These are phyloP conservation scores for Venturia oleaginea DNA, from an alignment of 2,329 filamentous ascomycete genomes.

Conservation along the genomic window DNA sequence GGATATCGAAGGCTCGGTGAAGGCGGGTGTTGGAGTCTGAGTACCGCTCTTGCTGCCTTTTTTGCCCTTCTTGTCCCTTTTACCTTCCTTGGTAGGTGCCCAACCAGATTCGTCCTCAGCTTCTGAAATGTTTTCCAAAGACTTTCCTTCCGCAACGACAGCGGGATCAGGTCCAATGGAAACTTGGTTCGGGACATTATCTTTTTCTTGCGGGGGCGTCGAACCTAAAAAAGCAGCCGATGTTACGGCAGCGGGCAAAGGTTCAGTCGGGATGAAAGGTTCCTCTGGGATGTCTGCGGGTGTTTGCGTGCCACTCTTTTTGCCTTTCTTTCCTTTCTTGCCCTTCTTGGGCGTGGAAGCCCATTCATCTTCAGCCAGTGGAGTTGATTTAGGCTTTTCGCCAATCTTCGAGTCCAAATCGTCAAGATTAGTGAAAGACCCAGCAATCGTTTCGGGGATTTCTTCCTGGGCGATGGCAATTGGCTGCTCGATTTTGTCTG, in stretches of 20 bases:
- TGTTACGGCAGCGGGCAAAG: neutral
- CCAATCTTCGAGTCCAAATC: neutral
- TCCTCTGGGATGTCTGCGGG: neutral
- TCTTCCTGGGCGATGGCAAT: neutral
- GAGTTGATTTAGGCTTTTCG: neutral
- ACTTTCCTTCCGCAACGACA: neutral
- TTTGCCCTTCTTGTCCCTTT: constrained; percentile 17
- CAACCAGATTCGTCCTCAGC: constrained; percentile 36
- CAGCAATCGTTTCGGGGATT: neutral
- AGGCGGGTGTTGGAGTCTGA: neutral
- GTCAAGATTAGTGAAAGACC: neutral
- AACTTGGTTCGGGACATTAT: neutral
- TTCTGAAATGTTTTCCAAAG: constrained; percentile 19
- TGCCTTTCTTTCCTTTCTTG: constrained; percentile 10
- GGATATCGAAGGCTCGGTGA: neutral
- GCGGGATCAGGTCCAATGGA: neutral
- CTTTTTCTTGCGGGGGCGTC: neutral
- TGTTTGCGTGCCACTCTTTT: constrained; percentile 4
- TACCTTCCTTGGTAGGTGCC: constrained; percentile 20
- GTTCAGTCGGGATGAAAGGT: neutral
- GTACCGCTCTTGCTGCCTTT: constrained; percentile 17
- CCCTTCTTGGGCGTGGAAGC: constrained; percentile 2
- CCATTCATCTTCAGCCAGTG: constrained; percentile 15
- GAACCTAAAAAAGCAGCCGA: neutral
- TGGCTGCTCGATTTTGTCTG: neutral